A percentile compares a stretch with the other conserved stretches of the same genome.
These are phyloP conservation scores for Zymoseptoria ardabiliae DNA, from an alignment of 2,329 filamentous ascomycete genomes.

Conservation along the genomic window DNA sequence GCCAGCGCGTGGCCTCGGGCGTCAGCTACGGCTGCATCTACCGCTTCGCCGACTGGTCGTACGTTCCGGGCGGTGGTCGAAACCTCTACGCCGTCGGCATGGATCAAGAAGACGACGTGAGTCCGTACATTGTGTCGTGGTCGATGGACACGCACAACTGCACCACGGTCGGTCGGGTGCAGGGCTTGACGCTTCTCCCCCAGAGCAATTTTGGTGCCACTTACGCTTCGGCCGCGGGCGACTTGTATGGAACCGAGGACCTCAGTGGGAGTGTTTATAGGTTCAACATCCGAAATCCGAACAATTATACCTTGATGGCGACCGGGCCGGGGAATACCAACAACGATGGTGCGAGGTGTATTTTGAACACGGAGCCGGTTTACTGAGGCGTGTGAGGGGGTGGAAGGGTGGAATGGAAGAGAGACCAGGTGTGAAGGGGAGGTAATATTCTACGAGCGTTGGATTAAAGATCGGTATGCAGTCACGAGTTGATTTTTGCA, in stretches of 20 bases:
- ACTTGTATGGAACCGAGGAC: constrained; percentile 4
- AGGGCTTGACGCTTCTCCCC: not conserved
- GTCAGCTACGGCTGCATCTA: not conserved
- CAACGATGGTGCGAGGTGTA: constrained; percentile 9
- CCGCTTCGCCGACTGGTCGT: constrained; percentile 2
- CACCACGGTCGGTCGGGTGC: not conserved
- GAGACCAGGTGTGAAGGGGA: not conserved
- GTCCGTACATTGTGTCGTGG: not conserved
- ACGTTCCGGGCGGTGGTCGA: not conserved
- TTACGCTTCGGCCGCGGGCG: constrained; percentile 1
- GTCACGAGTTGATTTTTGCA: not conserved
- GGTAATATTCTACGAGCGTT: not conserved
- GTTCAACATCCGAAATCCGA: not conserved
- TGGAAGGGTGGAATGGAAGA: not conserved
- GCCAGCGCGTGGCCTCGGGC: not conserved
- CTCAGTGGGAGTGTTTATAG: constrained; percentile 1
- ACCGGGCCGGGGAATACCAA: not conserved
- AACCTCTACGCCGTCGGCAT: constrained; percentile 1
- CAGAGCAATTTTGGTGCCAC: constrained; percentile 2
- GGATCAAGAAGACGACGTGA: not conserved
- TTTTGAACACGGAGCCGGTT: constrained; percentile 4
- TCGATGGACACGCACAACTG: not conserved
- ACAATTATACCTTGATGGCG: not conserved
- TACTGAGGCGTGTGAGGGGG: not conserved
- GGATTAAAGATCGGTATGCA: not conserved